These are phyloP conservation scores for Quercus tomentella DNA, from an alignment of 331 rosid species.

Conservation along the genomic window DNA sequence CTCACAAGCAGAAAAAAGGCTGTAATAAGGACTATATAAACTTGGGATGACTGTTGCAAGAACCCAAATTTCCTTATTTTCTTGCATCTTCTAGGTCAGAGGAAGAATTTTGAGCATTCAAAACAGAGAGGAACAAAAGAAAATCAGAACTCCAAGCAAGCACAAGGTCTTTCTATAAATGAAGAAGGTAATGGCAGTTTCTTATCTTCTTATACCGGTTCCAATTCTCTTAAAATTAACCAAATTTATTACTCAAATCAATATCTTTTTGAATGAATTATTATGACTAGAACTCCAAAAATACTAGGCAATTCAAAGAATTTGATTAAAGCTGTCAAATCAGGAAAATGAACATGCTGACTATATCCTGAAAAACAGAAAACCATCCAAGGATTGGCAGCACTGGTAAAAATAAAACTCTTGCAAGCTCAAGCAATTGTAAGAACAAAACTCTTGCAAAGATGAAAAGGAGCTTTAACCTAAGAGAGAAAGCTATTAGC, in stretches of 20 bases:
- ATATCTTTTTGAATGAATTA: neutral
- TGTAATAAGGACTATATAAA: neutral
- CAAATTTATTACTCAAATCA: neutral
- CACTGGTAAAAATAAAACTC: neutral
- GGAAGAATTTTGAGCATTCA: neutral
- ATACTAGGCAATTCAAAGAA: neutral
- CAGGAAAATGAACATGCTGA: neutral
- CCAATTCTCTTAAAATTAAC: neutral
- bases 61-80: conserved; percentile 1
- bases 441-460: conserved; percentile 4
- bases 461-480: conserved; percentile 42
- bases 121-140: neutral
- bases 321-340: neutral
- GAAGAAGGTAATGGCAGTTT: neutral
- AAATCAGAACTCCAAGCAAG: neutral
- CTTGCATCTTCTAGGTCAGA: conserved; percentile 2
- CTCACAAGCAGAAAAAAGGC: neutral
- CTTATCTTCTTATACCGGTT: conserved; percentile 11
- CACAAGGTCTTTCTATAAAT: neutral
- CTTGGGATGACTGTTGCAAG: neutral
- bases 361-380: neutral
- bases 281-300: neutral
- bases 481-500: conserved; percentile 86
- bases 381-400: neutral
- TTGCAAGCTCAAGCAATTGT: neutral